phyloP scores from a whole-genome alignment of 164 flowering plant genomes.

The Magnolia changhungtana region DNA sequence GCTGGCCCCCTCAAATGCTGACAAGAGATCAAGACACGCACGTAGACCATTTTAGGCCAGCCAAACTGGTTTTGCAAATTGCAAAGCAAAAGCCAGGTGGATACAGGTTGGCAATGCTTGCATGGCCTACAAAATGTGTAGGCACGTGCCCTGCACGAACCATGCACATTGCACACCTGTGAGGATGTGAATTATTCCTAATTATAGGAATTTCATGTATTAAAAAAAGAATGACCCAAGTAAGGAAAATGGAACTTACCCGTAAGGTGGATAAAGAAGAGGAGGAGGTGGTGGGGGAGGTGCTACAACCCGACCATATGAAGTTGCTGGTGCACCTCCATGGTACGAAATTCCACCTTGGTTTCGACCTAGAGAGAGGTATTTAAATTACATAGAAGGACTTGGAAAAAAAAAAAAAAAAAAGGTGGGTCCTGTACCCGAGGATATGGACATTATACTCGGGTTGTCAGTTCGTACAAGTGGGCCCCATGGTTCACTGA shows the following conservation, averaged over 20 bases:
- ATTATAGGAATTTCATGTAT: not conserved
- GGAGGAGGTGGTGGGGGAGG: constrained; percentile 21
- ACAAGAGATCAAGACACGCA: not conserved
- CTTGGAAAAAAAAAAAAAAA: not conserved
- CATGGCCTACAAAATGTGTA: not conserved
- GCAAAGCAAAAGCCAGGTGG: not conserved
- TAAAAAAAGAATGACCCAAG: not conserved
- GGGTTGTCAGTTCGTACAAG: not conserved
- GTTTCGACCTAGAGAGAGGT: not conserved
- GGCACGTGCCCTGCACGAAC: not conserved
- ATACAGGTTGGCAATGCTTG: not conserved
- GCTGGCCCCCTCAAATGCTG: not conserved
- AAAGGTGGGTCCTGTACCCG: no score
- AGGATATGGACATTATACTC: not conserved
- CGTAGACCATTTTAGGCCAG: not conserved
- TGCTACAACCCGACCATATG: constrained; percentile 6
- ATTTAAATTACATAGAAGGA: not conserved
- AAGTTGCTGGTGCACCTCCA: constrained; percentile 25
- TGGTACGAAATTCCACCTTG: constrained; percentile 45
- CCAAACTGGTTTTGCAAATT: not conserved
- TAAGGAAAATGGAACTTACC: constrained; percentile 16
- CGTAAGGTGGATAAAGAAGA: constrained; percentile 23
- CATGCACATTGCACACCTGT: not conserved
- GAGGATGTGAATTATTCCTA: not conserved
- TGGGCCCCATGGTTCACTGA: not conserved